Conservation (phyloP, 176 grass and related monocot species). For the Elaeis guineensis region DNA sequence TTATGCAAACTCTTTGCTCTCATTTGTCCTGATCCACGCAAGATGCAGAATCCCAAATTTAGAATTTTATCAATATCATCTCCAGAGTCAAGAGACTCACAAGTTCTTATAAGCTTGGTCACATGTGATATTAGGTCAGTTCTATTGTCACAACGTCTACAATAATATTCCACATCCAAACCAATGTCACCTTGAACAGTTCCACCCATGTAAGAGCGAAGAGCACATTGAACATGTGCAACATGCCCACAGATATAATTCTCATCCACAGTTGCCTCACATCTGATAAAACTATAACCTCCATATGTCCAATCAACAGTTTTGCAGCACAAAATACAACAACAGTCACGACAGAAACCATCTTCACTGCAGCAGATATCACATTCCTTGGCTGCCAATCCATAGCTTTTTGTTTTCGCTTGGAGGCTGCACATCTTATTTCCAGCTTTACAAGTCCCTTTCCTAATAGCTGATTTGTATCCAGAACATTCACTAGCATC, state of each 20-base stretch:
- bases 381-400: slow-evolving; percentile 42
- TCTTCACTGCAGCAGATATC: slow-evolving; percentile 58
- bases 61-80: slow-evolving; percentile 54
- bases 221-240: slow-evolving; percentile 81
- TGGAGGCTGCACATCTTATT: slow-evolving; percentile 57
- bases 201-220: slow-evolving; percentile 74
- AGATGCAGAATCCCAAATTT: slow-evolving; percentile 56
- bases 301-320: slow-evolving; percentile 50
- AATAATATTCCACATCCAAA: slow-evolving; percentile 81
- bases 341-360: slow-evolving; percentile 83
- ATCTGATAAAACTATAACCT: slow-evolving; percentile 61
- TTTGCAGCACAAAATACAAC: slow-evolving; percentile 70
- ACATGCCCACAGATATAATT: slow-evolving; percentile 70
- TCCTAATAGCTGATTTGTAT: slow-evolving; percentile 21
- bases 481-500: slow-evolving; percentile 10
- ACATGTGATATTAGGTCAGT: slow-evolving; percentile 63
- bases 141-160: slow-evolving; percentile 87
- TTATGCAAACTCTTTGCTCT: slow-evolving; percentile 49
- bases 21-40: slow-evolving; percentile 46
- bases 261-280: slow-evolving; percentile 51
- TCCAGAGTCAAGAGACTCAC: slow-evolving; percentile 42
- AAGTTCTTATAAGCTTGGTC: slow-evolving; percentile 43
- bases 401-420: slow-evolving; percentile 36
- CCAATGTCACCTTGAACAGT: slow-evolving; percentile 69
- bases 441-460: slow-evolving; percentile 53